phyloP scores from a whole-genome alignment of 148 eudicot genomes.

The Cornus kousa region DNA sequence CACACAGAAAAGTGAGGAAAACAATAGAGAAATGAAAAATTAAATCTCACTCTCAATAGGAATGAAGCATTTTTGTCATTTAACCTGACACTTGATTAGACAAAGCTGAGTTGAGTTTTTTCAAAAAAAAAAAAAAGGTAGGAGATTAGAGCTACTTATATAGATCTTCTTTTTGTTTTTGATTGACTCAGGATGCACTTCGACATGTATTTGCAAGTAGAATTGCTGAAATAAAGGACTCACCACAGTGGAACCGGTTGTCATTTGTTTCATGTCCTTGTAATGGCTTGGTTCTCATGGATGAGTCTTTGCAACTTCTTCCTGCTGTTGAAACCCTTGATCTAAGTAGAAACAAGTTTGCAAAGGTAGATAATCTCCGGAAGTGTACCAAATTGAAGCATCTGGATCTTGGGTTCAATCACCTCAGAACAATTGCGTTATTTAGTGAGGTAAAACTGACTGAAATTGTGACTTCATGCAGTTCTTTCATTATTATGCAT shows the following conservation, averaged over 20 bases:
- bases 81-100: neutral
- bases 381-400: constrained; percentile 73
- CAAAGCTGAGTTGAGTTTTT: neutral
- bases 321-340: constrained; percentile 90
- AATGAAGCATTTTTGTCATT: constrained; percentile 5
- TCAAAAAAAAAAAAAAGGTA: neutral
- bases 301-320: constrained; percentile 90
- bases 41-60: neutral
- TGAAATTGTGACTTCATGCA: neutral
- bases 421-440: constrained; percentile 68
- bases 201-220: constrained; percentile 94
- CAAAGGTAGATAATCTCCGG: constrained; percentile 83
- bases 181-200: constrained; percentile 70
- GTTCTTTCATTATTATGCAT: neutral
- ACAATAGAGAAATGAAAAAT: neutral
- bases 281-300: constrained; percentile 86
- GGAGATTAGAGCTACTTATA: neutral
- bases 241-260: constrained; percentile 84
- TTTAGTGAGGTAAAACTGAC: constrained; percentile 59
- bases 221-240: constrained; percentile 84
- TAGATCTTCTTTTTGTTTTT: constrained; percentile 10
- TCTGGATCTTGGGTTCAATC: constrained; percentile 94
- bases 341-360: constrained; percentile 89
- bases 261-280: constrained; percentile 88
- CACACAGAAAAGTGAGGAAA: neutral